Conservation (phyloP, 345 rosid genomes). For the Xanthoceras sorbifolium region DNA sequence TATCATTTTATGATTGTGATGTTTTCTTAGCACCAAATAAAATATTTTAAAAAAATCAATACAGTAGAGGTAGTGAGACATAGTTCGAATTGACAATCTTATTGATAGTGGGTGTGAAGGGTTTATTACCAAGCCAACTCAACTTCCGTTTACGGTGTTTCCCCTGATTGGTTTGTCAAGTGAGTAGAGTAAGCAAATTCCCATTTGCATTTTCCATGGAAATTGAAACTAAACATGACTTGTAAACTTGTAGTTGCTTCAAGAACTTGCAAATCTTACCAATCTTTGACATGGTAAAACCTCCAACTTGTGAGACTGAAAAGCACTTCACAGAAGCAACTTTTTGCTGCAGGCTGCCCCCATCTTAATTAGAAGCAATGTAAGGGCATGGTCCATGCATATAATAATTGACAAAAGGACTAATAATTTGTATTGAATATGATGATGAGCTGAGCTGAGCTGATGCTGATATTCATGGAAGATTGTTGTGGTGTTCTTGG, state of each 20-base stretch:
- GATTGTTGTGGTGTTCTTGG: slow-evolving; percentile 8
- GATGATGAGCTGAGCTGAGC: too few species aligned
- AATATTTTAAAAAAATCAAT: too few species aligned
- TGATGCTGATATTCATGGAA: not conserved
- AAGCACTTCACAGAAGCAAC: not conserved
- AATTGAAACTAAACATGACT: not conserved
- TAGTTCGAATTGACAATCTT: too few species aligned
- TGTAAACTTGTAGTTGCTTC: not conserved
- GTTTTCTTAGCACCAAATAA: too few species aligned
- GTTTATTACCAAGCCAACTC: not conserved
- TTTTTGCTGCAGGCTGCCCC: not conserved
- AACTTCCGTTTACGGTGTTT: too few species aligned
- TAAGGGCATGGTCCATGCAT: slow-evolving; percentile 5
- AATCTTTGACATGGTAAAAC: not conserved
- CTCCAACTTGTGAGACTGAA: not conserved
- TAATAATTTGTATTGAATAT: not conserved
- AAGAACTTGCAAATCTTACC: not conserved
- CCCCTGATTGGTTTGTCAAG: not conserved
- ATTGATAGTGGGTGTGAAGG: too few species aligned
- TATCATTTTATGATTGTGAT: not conserved
- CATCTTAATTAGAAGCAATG: not conserved
- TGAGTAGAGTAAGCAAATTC: not conserved
- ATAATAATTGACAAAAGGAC: slow-evolving; percentile 9
- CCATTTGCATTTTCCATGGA: not conserved
- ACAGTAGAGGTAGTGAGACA: too few species aligned